phyloP scores from a whole-genome alignment of 257 asterid species.

The Lithospermum erythrorhizon region DNA sequence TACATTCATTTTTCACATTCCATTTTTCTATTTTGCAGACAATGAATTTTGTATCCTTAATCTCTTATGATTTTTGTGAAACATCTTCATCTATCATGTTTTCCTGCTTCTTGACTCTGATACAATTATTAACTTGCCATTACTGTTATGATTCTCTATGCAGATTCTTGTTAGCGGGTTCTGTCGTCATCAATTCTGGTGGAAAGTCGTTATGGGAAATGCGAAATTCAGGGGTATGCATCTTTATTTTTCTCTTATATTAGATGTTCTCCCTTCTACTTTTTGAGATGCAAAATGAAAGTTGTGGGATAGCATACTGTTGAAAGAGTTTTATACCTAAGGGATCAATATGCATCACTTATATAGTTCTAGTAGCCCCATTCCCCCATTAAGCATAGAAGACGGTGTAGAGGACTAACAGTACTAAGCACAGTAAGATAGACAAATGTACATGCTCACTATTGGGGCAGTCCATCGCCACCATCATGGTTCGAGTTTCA shows the following conservation, averaged over 20 bases:
- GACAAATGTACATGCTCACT: not conserved
- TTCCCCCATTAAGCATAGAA: not conserved
- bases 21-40: not conserved
- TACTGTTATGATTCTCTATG: constrained; percentile 3
- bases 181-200: constrained; percentile 36
- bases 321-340: no score
- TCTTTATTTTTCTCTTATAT: constrained; percentile 1
- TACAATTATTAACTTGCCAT: not conserved
- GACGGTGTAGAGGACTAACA: no score
- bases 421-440: no score
- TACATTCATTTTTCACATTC: not conserved
- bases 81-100: no score
- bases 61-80: no score
- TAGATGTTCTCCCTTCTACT: not conserved
- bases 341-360: not conserved
- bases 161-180: constrained; percentile 65
- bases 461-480: not conserved
- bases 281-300: not conserved
- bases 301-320: no score
- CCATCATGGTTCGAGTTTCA: not conserved
- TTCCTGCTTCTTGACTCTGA: no score
- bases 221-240: constrained; percentile 68
- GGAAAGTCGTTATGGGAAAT: constrained; percentile 62
- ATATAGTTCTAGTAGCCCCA: not conserved
- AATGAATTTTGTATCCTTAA: not conserved